Percentiles rank a stretch among this genome's conserved stretches.
Evolutionary conservation across 768 basidiomycete species (phyloP).

Genomic region (Naganishia onofrii): DNA sequence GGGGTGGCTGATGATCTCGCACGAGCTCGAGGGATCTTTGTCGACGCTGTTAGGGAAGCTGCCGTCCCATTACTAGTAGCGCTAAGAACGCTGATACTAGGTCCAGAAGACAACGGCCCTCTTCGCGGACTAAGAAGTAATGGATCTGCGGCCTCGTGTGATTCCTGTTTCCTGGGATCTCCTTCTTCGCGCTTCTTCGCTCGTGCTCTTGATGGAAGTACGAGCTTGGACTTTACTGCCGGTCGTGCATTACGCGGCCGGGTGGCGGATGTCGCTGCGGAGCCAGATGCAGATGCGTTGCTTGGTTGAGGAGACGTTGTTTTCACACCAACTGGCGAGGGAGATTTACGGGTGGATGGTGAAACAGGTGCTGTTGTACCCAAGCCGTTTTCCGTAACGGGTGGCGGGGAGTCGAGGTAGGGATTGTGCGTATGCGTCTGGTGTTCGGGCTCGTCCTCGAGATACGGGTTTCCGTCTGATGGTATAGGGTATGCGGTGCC

Average conservation of each 20-base stretch:
- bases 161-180: not conserved
- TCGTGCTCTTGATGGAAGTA: slow-evolving; percentile 56
- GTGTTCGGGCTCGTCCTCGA: not conserved
- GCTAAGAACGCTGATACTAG: not conserved
- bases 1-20: slow-evolving; percentile 15
- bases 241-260: not conserved
- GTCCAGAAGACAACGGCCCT: not conserved
- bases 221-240: slow-evolving; percentile 43
- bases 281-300: not conserved
- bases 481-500: not conserved
- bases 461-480: slow-evolving; percentile 5
- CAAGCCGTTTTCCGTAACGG: not conserved
- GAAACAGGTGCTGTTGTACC: not conserved
- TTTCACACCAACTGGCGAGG: not conserved
- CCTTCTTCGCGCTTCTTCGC: slow-evolving; percentile 37
- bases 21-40: slow-evolving; percentile 2
- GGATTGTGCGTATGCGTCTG: not conserved
- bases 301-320: not conserved
- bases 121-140: not conserved
- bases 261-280: not conserved
- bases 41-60: not conserved
- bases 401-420: slow-evolving; percentile 11
- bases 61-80: not conserved
- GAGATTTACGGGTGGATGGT: too few species aligned
- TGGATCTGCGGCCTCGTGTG: not conserved